Percentiles rank a stretch among this genome's conserved stretches.
Evolutionary conservation across 306 rosid genomes (phyloP).

Genomic region (Trifolium fragiferum): DNA sequence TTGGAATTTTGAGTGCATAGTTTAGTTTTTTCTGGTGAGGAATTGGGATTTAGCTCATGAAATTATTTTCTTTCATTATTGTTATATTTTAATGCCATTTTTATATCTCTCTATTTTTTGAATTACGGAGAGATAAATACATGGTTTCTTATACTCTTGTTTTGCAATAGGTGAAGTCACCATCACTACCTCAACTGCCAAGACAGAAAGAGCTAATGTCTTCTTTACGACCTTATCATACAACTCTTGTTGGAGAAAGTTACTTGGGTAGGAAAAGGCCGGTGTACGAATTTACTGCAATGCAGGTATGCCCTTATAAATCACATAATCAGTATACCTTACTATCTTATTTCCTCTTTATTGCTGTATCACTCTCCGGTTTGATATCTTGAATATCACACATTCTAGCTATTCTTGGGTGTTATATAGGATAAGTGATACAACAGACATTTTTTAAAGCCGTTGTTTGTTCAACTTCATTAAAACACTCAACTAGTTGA

Average conservation of each 20-base stretch:
- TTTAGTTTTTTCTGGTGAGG: slow-evolving; percentile 20
- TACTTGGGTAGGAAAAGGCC: slow-evolving; percentile 92
- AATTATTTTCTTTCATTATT: slow-evolving; percentile 6
- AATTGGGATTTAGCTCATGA: background rate
- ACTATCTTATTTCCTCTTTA: background rate
- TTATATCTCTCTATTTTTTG: background rate
- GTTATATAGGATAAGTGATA: background rate
- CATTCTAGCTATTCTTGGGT: background rate
- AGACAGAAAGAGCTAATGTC: slow-evolving; percentile 71
- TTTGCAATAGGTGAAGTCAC: slow-evolving; percentile 75
- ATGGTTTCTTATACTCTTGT: slow-evolving; percentile 44
- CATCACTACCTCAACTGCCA: slow-evolving; percentile 83
- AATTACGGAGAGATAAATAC: slow-evolving; percentile 10
- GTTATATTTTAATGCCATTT: slow-evolving; percentile 7
- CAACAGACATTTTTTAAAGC: slow-evolving; percentile 6
- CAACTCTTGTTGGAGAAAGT: slow-evolving; percentile 94
- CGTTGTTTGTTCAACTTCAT: slow-evolving; percentile 8
- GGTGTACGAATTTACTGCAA: slow-evolving; percentile 79
- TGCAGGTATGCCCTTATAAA: slow-evolving; percentile 67
- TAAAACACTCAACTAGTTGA: slow-evolving; percentile 14
- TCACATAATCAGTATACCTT: slow-evolving; percentile 27
- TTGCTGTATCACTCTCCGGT: background rate
- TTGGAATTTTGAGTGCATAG: slow-evolving; percentile 8
- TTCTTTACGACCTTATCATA: slow-evolving; percentile 78
- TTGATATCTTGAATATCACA: background rate